Evolutionary conservation across 371 early-diverging fungal genomes (phyloP), one percentile per base, ranked within the genome.

Genomic region (Saksenaea oblongispora): DNA sequence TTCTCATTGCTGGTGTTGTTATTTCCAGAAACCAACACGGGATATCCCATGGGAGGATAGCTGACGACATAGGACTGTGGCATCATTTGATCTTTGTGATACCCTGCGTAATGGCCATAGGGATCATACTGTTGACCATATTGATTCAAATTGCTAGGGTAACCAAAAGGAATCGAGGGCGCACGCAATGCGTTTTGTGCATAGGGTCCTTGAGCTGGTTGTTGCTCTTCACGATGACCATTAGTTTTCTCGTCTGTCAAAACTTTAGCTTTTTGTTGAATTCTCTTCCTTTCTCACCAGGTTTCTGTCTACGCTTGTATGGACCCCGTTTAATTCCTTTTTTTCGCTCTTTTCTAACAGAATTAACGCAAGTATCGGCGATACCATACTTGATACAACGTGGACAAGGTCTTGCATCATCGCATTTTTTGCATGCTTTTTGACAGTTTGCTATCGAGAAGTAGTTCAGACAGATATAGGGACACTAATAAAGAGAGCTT

Each of bases 371-470:
- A 1, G 90, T 82, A 11, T 85, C 87, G 1, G 76, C 80, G 27
- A 95, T 65, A 27, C 86, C 89, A 59, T 90, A 87, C 62, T 88
- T 89, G 66, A 93, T 71, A 65, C 96, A 96, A 26, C 96, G 89
- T 59, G 80, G 75, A 67, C 96, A 96, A 0, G 96, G 96, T 65
- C 96, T 76, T 8, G 83, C 86, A 54, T 93, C 89, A 64, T 94
- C 95, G 67, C 96, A 96, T 72, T 93, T 95, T 73, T 96, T 96
- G 77, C 96, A 96, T 0, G 95, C 94, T 64, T 90, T 89, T 77
- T 94, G 92, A 65, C 96, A 96, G 63, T 95, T 93, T 62, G 90
- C 91, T 85, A 70, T 41, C 39, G 51, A 61, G 31, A 54, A 35
- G 34, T 10, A 28, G 22, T 9, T 4, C 15, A 14, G 13, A 26